These are phyloP conservation scores for Aspergillus olivimuriae DNA, from an alignment of 495 filamentous ascomycete species.

Conservation along the genomic window DNA sequence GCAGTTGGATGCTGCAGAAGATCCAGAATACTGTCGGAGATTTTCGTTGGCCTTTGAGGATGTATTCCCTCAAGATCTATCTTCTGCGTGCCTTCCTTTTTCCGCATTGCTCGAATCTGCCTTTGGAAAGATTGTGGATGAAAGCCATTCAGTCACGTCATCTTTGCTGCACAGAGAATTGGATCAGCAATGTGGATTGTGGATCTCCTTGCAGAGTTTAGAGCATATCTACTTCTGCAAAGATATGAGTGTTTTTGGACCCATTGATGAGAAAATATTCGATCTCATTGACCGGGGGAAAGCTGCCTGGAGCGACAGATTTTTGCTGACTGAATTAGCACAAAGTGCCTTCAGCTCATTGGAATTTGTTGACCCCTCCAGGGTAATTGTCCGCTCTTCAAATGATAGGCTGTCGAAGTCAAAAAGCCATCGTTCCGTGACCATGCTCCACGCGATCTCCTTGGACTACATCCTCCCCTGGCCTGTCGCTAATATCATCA, in stretches of 20 bases:
- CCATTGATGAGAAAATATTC: conserved; percentile 65
- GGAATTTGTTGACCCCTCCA: conserved; percentile 47
- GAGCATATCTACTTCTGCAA: conserved; percentile 66
- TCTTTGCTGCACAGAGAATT: conserved; percentile 57
- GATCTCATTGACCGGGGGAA: conserved; percentile 65
- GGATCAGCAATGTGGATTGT: conserved; percentile 62
- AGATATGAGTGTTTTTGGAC: conserved; percentile 57
- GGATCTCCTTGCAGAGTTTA: conserved; percentile 58
- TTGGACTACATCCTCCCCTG: conserved; percentile 66
- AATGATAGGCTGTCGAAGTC: conserved; percentile 8
- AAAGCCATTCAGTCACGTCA: conserved; percentile 63
- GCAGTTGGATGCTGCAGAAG: conserved; percentile 38
- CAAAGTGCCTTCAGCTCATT: conserved; percentile 57
- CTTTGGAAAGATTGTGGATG: conserved; percentile 66
- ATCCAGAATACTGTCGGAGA: conserved; percentile 20
- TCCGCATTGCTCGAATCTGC: conserved; percentile 62
- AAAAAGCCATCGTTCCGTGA: conserved; percentile 30
- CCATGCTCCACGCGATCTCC: conserved; percentile 48
- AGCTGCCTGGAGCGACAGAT: conserved; percentile 72
- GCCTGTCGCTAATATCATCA: conserved; percentile 80
- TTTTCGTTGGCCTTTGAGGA: conserved; percentile 47
- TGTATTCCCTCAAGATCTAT: conserved; percentile 38
- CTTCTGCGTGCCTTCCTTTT: conserved; percentile 57
- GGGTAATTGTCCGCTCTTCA: conserved; percentile 47
- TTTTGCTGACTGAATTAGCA: conserved; percentile 71